These are phyloP conservation scores for Ceriops tagal DNA, from an alignment of 345 rosid genomes.

Conservation along the genomic window DNA sequence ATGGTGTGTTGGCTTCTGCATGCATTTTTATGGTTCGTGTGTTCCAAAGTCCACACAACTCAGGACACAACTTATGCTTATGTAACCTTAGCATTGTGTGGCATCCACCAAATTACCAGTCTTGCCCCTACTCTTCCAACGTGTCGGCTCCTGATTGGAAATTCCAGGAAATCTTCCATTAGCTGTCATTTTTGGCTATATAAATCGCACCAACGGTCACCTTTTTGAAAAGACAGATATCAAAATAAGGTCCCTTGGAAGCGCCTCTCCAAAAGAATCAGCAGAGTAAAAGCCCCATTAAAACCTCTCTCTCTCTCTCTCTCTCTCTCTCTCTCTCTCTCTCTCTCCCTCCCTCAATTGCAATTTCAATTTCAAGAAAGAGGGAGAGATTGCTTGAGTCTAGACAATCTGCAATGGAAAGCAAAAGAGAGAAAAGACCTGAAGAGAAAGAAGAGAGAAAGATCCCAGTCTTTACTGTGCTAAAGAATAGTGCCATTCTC, in stretches of 20 bases:
- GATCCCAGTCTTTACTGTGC: constrained; percentile 78
- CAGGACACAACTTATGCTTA: no score
- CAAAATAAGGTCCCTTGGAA: constrained; percentile 31
- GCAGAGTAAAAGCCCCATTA: not conserved
- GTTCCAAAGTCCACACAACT: no score
- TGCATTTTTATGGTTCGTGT: no score
- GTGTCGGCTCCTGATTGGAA: no score
- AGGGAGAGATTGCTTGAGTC: no score
- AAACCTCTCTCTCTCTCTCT: not conserved
- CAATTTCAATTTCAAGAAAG: not conserved
- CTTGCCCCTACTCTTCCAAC: no score
- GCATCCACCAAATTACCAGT: no score
- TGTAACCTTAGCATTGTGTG: no score
- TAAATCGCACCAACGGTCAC: constrained; percentile 34
- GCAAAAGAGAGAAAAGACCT: constrained; percentile 15
- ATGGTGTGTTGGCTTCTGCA: no score
- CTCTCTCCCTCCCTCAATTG: not conserved
- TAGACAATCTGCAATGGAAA: constrained; percentile 24
- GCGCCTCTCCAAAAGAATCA: not conserved
- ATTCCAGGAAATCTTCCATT: not conserved
- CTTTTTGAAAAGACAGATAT: constrained; percentile 31
- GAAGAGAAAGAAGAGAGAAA: constrained; percentile 32
- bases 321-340: not conserved
- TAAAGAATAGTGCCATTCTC: constrained; percentile 73
- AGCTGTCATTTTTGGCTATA: constrained; percentile 21